Evolutionary conservation across 2,329 filamentous ascomycete species (phyloP), one percentile per base, ranked within the genome.

Genomic region (Diaporthe sp.): DNA sequence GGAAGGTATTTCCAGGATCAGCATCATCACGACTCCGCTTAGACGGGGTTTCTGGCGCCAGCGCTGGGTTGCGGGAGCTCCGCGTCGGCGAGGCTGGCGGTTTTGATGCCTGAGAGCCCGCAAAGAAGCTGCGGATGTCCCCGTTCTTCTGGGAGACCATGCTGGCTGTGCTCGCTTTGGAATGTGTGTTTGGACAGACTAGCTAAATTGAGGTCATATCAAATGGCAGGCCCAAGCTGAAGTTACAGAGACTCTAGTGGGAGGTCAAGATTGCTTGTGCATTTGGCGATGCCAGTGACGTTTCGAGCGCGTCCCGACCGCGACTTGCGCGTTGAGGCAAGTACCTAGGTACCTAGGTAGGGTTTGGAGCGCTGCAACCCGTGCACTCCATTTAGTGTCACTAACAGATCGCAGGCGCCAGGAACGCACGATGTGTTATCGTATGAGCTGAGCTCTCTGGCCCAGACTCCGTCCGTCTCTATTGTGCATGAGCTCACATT

Each of bases 51-150:
- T 20, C 47, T 37, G 58, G 39, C 12, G 67, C 55, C 17, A 20
- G 17, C 57, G 58, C 28, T 60, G 44, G 44, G 28, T n/a, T 22
- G 17, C 34, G 42, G 37, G 60, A 42, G 17, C 31, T 28, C 49
- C 28, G 49, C 22, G 63, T 13, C 34, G 28, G 57, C 73, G 65
- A 71, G 73, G 55, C 53, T 74, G 67, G 37, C 28, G 55, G 65
- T 31, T 65, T 75, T 15, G 76, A 74, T 49, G 70, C 57, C 49
- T 76, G 77, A 7, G 75, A 44, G 60, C 63, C 76, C n/a, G 71
- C 84, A 78, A 87, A 87, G 78, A 86, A 87, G 78, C 80, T 84
- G 73, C 81, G 79, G 73, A 86, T 86, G 77, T 76, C 82, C 70
- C 78, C 80, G 78, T 83, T 84, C 74, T 55, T 73, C 20, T 44